These are phyloP conservation scores for Rhynchospora breviuscula DNA, from an alignment of 176 grass and related monocot genomes.

Conservation along the genomic window DNA sequence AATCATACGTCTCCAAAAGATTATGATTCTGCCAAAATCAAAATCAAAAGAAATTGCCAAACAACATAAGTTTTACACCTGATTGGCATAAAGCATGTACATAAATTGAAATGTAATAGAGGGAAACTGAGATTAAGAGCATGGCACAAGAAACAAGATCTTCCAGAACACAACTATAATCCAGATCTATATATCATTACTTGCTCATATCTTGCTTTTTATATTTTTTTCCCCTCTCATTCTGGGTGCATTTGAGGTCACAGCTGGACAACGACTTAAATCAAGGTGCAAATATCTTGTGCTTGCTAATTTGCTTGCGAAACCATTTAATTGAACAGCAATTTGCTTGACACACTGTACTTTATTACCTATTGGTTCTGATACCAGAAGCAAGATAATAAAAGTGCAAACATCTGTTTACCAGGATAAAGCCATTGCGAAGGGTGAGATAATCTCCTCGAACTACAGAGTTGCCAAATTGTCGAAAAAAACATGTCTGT, in stretches of 20 bases:
- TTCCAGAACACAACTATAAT: neutral
- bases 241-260: neutral
- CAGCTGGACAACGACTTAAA: neutral
- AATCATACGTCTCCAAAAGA: conserved; percentile 73
- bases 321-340: neutral
- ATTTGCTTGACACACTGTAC: neutral
- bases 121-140: neutral
- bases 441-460: conserved; percentile 95
- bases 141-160: neutral
- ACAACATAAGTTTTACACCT: neutral
- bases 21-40: conserved; percentile 71
- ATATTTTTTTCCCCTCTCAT: neutral
- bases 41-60: conserved; percentile 24
- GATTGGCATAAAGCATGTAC: neutral
- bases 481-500: conserved; percentile 86
- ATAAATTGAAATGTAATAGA: neutral
- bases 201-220: neutral
- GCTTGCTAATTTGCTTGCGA: neutral
- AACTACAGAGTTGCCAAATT: conserved; percentile 91
- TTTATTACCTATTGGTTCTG: neutral
- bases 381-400: neutral
- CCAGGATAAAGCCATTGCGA: conserved; percentile 88
- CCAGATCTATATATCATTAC: neutral
- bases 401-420: conserved; percentile 14
- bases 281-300: neutral